phyloP scores from a whole-genome alignment of 192 early-diverging fungal species.

The Phycomyces blakesleeanus region DNA sequence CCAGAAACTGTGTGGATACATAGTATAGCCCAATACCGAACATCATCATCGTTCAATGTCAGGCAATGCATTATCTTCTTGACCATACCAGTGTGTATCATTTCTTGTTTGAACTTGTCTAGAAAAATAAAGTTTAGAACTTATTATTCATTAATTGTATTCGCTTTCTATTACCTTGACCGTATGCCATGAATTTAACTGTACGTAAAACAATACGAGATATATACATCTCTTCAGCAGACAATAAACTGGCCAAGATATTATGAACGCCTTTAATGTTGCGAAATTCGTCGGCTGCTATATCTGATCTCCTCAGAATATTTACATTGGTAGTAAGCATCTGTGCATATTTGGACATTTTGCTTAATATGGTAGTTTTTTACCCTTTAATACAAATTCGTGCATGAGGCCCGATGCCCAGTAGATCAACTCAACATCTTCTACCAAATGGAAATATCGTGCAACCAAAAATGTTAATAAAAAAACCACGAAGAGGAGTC shows the following conservation, averaged over 20 bases:
- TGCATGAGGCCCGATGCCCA: conserved; percentile 79
- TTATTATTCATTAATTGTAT: neutral
- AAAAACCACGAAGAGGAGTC: neutral
- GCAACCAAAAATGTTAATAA: neutral
- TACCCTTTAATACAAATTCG: conserved; percentile 68
- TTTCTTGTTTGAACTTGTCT: conserved; percentile 59
- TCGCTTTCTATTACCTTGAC: conserved; percentile 41
- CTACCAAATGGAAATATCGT: conserved; percentile 25
- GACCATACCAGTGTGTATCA: conserved; percentile 55
- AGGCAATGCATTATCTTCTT: conserved; percentile 62
- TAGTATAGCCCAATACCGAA: conserved; percentile 71
- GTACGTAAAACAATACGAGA: conserved; percentile 67
- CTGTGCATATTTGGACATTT: neutral
- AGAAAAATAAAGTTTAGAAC: neutral
- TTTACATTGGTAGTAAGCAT: too few relatives aligned
- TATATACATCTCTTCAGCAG: conserved; percentile 60
- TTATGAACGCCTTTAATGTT: conserved; percentile 55
- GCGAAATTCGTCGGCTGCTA: conserved; percentile 56
- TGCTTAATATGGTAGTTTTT: neutral
- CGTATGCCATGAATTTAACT: conserved; percentile 63
- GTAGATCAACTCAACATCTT: conserved; percentile 73
- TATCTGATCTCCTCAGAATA: conserved; percentile 38
- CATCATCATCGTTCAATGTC: conserved; percentile 59
- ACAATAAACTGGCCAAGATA: conserved; percentile 54
- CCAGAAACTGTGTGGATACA: conserved; percentile 40